Percentiles rank a stretch among this genome's conserved stretches.
phyloP scores from a whole-genome alignment of 495 filamentous ascomycete genomes.

The Podospora fimiseda region DNA sequence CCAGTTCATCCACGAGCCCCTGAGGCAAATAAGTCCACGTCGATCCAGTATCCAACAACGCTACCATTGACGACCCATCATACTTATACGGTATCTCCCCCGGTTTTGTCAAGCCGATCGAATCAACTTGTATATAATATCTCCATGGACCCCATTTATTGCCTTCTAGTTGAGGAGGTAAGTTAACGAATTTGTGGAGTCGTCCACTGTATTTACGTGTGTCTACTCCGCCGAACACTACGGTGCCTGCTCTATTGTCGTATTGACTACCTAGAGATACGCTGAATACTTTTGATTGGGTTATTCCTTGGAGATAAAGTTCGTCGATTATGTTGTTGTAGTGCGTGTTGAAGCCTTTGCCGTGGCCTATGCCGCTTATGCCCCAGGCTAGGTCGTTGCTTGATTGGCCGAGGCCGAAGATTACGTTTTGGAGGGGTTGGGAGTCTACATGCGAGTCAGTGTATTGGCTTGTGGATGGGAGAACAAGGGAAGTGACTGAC shows the following conservation, averaged over 20 bases:
- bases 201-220: slow-evolving; percentile 69
- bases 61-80: slow-evolving; percentile 45
- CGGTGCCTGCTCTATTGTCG: slow-evolving; percentile 48
- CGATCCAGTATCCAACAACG: slow-evolving; percentile 77
- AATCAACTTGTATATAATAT: slow-evolving; percentile 54
- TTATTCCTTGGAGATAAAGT: slow-evolving; percentile 30
- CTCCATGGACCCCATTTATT: slow-evolving; percentile 17
- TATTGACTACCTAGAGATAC: slow-evolving; percentile 34
- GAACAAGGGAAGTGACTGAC: background rate
- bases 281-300: slow-evolving; percentile 36
- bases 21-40: slow-evolving; percentile 75
- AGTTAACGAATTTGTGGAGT: slow-evolving; percentile 61
- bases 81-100: slow-evolving; percentile 41
- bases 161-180: slow-evolving; percentile 32
- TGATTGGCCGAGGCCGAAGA: slow-evolving; percentile 31
- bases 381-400: slow-evolving; percentile 33
- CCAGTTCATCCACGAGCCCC: slow-evolving; percentile 52
- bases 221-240: slow-evolving; percentile 87
- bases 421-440: slow-evolving; percentile 20
- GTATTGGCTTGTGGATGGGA: too few species aligned
- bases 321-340: slow-evolving; percentile 38
- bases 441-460: background rate
- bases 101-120: slow-evolving; percentile 41
- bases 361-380: slow-evolving; percentile 33
- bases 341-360: slow-evolving; percentile 23